Evolutionary conservation across 2,329 filamentous ascomycete species (phyloP), one percentile per base, ranked within the genome.

Genomic region (Aspergillus sp.): DNA sequence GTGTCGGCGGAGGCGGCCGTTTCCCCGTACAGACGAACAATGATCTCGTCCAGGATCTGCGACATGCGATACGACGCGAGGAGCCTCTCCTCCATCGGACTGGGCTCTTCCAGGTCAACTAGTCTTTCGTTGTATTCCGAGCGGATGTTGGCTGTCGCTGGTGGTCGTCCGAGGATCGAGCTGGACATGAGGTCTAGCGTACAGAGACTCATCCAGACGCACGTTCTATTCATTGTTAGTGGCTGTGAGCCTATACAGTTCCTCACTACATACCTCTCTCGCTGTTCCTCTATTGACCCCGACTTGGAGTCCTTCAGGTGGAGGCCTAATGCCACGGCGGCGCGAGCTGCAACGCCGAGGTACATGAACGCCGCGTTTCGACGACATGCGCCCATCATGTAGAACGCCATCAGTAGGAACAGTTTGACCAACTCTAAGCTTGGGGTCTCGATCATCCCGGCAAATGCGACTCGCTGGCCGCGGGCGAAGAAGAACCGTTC

Each of bases 361-460:
- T 85, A 85, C 79, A 86, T 84, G 49, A 83, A 86, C 0, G 82
- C 82, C 0, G 82, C 75, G 51, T 84, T 84, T 8, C 82, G 73
- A 30, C 80, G 79, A 48, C 82, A 84, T 3, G 79, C 79, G 0
- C 79, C 81, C 3, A 83, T 73, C 76, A 83, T 80, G 57, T 82
- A 84, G 55, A 83, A 82, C 0, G 81, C 75, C 76, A 84, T 80
- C 14, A 84, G 68, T 0, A 82, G 64, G 54, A 82, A 84, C 0
- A 73, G 68, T 14, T 78, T 70, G 4, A 82, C 76, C 60, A 82
- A 70, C 45, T 80, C 73, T 10, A 82, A 65, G 35, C 77, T 82
- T 0, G 81, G 81, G 52, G 82, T 77, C 55, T 79, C 76, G 0
- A 83, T 67, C 68, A 81, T 80, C 4, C 74, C 75, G 13, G 74